A percentile compares a stretch with the other conserved stretches of the same genome.
These are phyloP conservation scores for Fusarium luffae DNA, from an alignment of 2,329 filamentous ascomycete genomes.

Conservation along the genomic window DNA sequence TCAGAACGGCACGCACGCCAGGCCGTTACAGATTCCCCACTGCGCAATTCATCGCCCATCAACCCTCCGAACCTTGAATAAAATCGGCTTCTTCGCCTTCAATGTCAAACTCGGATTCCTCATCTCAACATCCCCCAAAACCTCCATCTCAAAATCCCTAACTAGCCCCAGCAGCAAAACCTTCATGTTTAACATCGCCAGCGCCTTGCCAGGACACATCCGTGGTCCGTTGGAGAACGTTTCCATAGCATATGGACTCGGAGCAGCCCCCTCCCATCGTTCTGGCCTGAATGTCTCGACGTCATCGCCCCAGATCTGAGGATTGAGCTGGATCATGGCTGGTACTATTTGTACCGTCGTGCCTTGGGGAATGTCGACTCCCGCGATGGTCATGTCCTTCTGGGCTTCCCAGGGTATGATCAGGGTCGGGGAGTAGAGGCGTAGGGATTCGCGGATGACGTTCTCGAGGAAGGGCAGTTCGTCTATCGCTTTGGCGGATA, in stretches of 20 bases:
- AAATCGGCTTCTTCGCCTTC: background rate
- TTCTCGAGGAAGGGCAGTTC: conserved; percentile 18
- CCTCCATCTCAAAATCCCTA: conserved; percentile 6
- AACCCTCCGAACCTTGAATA: background rate
- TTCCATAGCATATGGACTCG: conserved; percentile 16
- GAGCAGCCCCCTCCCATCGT: conserved; percentile 8
- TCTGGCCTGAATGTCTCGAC: background rate
- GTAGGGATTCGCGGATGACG: conserved; percentile 18
- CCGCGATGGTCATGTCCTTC: background rate
- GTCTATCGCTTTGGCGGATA: conserved; percentile 6
- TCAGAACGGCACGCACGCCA: background rate
- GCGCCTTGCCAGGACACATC: conserved; percentile 23
- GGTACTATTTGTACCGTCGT: conserved; percentile 21
- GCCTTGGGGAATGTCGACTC: conserved; percentile 11
- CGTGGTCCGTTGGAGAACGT: conserved; percentile 17
- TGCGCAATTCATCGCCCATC: background rate
- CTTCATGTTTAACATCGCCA: conserved; percentile 29
- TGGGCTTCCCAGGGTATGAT: conserved; percentile 24
- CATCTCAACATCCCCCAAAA: background rate
- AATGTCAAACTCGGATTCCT: conserved; percentile 19
- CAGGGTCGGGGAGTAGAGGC: conserved; percentile 17
- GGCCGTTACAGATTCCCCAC: background rate
- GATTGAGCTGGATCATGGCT: conserved; percentile 24
- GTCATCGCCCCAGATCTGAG: conserved; percentile 17
- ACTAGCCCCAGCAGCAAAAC: conserved; percentile 11